These are phyloP conservation scores for Cystobasidium sp. DNA, from an alignment of 1,284 basidiomycete genomes.

Conservation along the genomic window DNA sequence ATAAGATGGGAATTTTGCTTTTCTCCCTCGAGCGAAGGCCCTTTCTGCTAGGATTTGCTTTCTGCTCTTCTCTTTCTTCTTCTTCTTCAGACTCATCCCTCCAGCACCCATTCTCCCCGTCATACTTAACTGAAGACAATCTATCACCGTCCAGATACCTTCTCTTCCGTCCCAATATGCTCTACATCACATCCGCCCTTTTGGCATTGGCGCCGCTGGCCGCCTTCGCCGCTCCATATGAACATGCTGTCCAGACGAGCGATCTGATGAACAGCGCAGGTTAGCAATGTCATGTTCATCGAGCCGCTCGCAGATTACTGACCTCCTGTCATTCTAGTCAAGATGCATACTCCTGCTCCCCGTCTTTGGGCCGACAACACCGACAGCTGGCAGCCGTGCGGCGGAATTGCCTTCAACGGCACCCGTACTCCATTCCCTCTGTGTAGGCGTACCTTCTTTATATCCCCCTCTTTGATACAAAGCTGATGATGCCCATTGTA, in stretches of 20 bases:
- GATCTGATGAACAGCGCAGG: slow-evolving; percentile 9
- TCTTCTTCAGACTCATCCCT: too few species aligned
- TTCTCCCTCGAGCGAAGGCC: too few species aligned
- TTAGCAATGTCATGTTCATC: not conserved
- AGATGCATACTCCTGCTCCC: slow-evolving; percentile 19
- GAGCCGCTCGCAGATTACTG: not conserved
- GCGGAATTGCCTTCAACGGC: slow-evolving; percentile 30
- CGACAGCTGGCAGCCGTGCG: slow-evolving; percentile 25
- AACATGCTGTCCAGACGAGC: slow-evolving; percentile 24
- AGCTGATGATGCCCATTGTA: not conserved
- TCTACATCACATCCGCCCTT: not conserved
- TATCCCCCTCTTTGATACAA: not conserved
- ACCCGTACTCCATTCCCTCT: slow-evolving; percentile 24
- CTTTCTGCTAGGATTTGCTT: too few species aligned
- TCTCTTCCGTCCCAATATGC: not conserved
- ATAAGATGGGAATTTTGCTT: too few species aligned
- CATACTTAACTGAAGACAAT: too few species aligned
- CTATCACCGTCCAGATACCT: not conserved
- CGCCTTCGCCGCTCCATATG: slow-evolving; percentile 18
- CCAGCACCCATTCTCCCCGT: not conserved
- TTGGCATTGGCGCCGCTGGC: slow-evolving; percentile 7
- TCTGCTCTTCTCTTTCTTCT: too few species aligned
- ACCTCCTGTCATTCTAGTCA: not conserved
- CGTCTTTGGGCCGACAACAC: slow-evolving; percentile 24
- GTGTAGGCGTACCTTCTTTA: not conserved